Percentiles rank a stretch among this genome's conserved stretches.
phyloP scores from a whole-genome alignment of 805 yeast species.

The Candida nonsorbophila region DNA sequence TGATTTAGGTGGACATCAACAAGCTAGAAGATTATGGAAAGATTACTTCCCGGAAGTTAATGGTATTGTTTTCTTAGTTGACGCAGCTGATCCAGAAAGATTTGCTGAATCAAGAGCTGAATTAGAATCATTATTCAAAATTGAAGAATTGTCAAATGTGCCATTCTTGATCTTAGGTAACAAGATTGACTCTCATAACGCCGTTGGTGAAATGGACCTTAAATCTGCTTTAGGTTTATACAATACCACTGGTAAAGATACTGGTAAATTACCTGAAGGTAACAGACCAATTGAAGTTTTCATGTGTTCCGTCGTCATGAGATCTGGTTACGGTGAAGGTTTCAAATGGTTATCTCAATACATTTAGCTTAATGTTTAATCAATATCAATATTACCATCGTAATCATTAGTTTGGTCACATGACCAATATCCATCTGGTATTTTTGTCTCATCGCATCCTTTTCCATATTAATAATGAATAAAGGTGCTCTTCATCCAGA shows the following conservation, averaged over 20 bases:
- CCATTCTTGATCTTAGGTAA: conserved; percentile 95
- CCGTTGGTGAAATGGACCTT: conserved; percentile 91
- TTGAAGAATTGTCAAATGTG: conserved; percentile 83
- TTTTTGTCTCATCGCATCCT: too few relatives aligned
- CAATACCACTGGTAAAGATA: conserved; percentile 76
- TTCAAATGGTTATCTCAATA: conserved; percentile 98
- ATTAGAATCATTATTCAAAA: conserved; percentile 85
- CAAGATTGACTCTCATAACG: conserved; percentile 91
- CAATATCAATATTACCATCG: too few relatives aligned
- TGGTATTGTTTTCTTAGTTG: conserved; percentile 94
- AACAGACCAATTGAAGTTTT: conserved; percentile 91
- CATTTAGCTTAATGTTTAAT: conserved; percentile 41
- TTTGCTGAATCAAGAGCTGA: conserved; percentile 93
- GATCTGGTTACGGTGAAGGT: conserved; percentile 98
- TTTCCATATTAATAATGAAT: conserved; percentile 12
- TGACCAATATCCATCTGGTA: too few relatives aligned
- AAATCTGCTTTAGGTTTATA: conserved; percentile 84
- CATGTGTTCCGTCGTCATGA: conserved; percentile 98
- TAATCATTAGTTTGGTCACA: too few relatives aligned
- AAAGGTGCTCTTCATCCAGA: conserved; percentile 42
- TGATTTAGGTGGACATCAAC: conserved; percentile 97
- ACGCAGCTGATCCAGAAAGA: conserved; percentile 95
- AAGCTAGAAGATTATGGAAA: conserved; percentile 99
- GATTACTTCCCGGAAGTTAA: conserved; percentile 99
- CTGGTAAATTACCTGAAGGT: conserved; percentile 61